Evolutionary conservation across 768 basidiomycete species (phyloP).

Genomic region (Lactarius pseudohatsudake): DNA sequence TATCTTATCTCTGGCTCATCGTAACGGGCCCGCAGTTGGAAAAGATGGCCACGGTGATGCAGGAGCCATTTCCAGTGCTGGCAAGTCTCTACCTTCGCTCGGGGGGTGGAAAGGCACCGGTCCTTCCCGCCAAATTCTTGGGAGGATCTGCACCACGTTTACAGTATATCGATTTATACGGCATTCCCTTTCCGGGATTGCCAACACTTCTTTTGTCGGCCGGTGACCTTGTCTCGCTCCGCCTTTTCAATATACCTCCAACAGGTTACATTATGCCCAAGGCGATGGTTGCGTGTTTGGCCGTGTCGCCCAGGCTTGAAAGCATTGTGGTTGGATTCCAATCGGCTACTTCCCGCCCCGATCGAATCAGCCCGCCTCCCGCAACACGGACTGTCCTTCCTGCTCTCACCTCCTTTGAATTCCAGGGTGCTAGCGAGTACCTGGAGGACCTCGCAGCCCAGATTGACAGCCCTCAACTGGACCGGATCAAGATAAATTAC

Average conservation of each 20-base stretch:
- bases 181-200: not conserved
- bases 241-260: not conserved
- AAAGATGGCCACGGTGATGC: not conserved
- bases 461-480: not conserved
- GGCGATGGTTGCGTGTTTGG: not conserved
- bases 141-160: not conserved
- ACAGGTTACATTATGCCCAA: not conserved
- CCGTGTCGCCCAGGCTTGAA: not conserved
- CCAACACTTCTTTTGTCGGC: not conserved
- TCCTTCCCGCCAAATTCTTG: not conserved
- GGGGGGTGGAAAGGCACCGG: too few relatives aligned
- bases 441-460: not conserved
- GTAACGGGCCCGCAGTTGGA: not conserved
- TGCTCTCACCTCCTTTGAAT: not conserved
- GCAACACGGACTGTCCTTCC: not conserved
- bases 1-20: not conserved
- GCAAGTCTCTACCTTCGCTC: accelerated
- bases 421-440: not conserved
- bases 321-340: not conserved
- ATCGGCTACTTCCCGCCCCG: not conserved
- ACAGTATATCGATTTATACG: not conserved
- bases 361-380: not conserved
- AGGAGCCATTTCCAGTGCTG: not conserved
- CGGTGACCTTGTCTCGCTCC: not conserved
- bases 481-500: not conserved